phyloP scores from a whole-genome alignment of 345 rosid species.

The Gynandropsis gynandra region DNA sequence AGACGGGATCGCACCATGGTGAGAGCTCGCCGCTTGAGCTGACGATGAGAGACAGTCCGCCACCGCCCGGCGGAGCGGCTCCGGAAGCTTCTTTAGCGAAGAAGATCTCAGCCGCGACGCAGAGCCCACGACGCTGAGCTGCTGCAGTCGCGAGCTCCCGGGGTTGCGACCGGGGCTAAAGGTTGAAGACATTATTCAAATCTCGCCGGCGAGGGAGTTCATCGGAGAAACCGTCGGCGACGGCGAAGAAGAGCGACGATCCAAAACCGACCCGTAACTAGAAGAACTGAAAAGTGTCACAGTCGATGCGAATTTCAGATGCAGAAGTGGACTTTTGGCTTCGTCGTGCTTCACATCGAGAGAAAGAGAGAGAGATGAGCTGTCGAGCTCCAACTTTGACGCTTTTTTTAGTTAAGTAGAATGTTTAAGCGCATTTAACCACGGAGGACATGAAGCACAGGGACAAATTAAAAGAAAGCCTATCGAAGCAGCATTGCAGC shows the following conservation, averaged over 20 bases:
- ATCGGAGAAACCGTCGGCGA: no score
- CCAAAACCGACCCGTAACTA: no score
- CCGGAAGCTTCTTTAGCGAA: constrained; percentile 75
- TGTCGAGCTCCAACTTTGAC: no score
- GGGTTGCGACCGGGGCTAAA: constrained; percentile 68
- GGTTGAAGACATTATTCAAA: background rate
- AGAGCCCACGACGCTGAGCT: constrained; percentile 35
- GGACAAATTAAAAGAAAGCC: background rate
- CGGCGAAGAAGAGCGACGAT: no score
- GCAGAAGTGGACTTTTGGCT: no score
- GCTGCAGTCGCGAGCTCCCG: constrained; percentile 60
- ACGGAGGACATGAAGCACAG: no score
- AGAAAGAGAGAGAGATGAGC: constrained; percentile 8
- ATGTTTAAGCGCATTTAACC: background rate
- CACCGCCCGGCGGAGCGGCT: constrained; percentile 88
- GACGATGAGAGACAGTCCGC: constrained; percentile 74
- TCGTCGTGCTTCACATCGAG: no score
- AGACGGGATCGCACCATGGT: constrained; percentile 49
- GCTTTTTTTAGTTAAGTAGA: background rate
- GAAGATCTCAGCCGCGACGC: constrained; percentile 84
- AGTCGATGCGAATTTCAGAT: no score
- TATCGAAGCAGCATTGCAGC: background rate
- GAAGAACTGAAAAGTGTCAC: no score
- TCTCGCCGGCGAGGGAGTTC: no score
- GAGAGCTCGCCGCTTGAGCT: constrained; percentile 43